Evolutionary conservation across 495 filamentous ascomycete genomes (phyloP), one percentile per base, ranked within the genome.

Genomic region (Penicillium chermesinum): DNA sequence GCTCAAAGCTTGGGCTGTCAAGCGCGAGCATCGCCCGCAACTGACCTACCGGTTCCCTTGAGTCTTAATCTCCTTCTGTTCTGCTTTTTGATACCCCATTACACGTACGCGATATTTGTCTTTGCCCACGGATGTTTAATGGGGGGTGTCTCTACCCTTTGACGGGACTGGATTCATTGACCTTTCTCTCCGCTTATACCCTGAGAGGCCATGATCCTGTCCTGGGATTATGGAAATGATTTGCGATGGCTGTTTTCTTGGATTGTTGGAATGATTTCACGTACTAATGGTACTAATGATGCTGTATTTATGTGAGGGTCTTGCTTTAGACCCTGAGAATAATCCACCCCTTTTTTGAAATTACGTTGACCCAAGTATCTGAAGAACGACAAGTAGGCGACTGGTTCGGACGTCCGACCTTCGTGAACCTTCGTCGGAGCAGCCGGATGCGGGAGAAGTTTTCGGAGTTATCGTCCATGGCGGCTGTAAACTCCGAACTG

Each of bases 1-100:
- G n/a, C 64, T 96, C 55, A 96, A 95, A 66, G 91, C 89, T 14
- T 95, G 88, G 89, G 88, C 89, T 1, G 65, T 83, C 13, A 79
- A 83, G 55, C 79, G 71, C 48, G 82, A 91, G 62, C 56, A 64
- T 38, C 60, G 53, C 13, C 53, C 61, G 1, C 58, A 57, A 36
- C 48, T 63, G 19, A 58, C 40, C 10, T 61, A 46, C 47, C 54
- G 44, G 33, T 63, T 63, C 41, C 41, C 55, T 12, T 63, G 46
- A 61, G 43, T 22, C 18, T 22, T 25, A 9, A 37, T 3, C 19
- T 25, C 39, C 14, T 49, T 27, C 12, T 4, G 18, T 16, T 50
- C 2, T 25, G 38, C 20, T 38, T 35, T 14, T 49, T 54, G 56
- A 60, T 58, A 65, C 59, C 62, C 50, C 48, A 46, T 59, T 53